A percentile compares a stretch with the other conserved stretches of the same genome.
Conservation (phyloP, 768 basidiomycete species). For the Serendipita vermifera region DNA sequence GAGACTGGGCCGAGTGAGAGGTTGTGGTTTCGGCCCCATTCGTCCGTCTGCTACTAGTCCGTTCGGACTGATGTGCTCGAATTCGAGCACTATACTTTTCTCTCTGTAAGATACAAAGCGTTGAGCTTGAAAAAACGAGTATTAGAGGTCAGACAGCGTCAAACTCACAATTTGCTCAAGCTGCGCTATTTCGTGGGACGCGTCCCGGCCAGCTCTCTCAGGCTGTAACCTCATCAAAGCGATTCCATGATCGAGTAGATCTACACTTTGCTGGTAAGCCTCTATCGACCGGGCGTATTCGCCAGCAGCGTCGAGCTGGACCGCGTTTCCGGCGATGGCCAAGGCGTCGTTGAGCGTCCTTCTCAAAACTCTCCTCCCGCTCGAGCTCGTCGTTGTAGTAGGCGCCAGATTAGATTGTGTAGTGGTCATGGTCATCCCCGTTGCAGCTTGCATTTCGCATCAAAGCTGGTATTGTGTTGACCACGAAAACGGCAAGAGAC, state of each 20-base stretch:
- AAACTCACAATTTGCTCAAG: conserved; percentile 5
- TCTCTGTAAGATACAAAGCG: background rate
- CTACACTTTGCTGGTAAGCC: conserved; percentile 3
- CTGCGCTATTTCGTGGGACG: conserved; percentile 3
- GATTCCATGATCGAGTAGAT: conserved; percentile 1
- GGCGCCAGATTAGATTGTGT: too few species aligned
- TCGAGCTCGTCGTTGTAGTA: too few species aligned
- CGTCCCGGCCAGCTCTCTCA: conserved; percentile 1
- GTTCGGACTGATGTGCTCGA: background rate
- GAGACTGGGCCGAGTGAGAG: too few species aligned
- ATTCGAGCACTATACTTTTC: conserved; percentile 7
- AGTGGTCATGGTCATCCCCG: too few species aligned
- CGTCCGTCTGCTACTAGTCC: too few species aligned
- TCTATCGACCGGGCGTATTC: conserved; percentile 7
- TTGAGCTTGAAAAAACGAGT: background rate
- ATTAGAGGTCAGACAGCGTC: background rate
- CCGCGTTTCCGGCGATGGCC: background rate
- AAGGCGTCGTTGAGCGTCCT: conserved; percentile 7
- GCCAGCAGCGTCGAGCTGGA: conserved; percentile 3
- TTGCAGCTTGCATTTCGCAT: too few species aligned
- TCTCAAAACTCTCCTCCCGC: background rate
- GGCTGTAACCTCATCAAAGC: background rate
- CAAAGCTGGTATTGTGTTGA: too few species aligned
- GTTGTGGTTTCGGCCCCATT: too few species aligned
- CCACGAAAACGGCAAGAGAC: too few species aligned